A percentile compares a stretch with the other conserved stretches of the same genome.
phyloP scores from a whole-genome alignment of 2,329 filamentous ascomycete genomes.

The Cladosporium sp. region DNA sequence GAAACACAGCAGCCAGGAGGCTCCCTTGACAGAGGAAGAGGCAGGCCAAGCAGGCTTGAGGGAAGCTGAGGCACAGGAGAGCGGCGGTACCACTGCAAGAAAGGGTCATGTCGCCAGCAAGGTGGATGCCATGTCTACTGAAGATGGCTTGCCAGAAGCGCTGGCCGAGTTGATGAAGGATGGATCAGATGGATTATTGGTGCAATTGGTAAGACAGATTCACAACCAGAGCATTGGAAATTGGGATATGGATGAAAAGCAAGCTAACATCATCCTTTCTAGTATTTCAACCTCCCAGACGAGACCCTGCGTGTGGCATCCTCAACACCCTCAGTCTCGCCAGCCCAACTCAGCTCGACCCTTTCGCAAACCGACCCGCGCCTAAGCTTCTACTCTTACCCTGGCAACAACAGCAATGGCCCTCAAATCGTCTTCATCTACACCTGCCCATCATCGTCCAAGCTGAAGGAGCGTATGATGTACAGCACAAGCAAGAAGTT shows the following conservation, averaged over 20 bases:
- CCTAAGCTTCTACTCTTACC: conserved; percentile 72
- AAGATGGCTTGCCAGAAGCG: conserved; percentile 60
- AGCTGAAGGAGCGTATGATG: conserved; percentile 80
- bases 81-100: conserved; percentile 61
- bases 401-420: conserved; percentile 44
- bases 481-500: conserved; percentile 60
- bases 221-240: not conserved
- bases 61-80: conserved; percentile 68
- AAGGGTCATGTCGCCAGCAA: conserved; percentile 45
- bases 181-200: conserved; percentile 43
- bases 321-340: conserved; percentile 47
- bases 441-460: conserved; percentile 66
- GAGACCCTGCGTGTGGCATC: conserved; percentile 66
- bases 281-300: conserved; percentile 67
- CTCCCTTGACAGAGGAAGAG: conserved; percentile 77
- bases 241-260: not conserved
- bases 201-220: conserved; percentile 57
- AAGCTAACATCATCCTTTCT: not conserved
- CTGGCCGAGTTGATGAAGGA: conserved; percentile 55
- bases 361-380: conserved; percentile 65
- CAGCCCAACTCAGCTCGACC: conserved; percentile 50
- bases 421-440: conserved; percentile 70
- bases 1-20: conserved; percentile 55
- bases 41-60: conserved; percentile 65
- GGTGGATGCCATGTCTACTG: conserved; percentile 48